Evolutionary conservation across 2,329 filamentous ascomycete species (phyloP).

Genomic region (Alternaria atra): DNA sequence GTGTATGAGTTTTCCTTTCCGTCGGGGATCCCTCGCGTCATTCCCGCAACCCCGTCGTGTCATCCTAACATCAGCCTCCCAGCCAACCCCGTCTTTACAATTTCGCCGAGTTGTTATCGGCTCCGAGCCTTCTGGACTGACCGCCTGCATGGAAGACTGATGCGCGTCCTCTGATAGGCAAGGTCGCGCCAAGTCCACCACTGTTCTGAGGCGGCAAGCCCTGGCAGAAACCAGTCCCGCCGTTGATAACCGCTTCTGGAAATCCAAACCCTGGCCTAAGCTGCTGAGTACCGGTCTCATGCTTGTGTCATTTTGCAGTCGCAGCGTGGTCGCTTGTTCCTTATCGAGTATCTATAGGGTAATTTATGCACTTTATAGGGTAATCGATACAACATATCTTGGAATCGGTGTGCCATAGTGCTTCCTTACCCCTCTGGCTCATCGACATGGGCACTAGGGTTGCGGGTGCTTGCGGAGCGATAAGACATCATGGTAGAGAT

Average conservation of each 20-base stretch:
- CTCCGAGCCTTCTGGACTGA: conserved; percentile 22
- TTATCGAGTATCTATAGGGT: conserved; percentile 48
- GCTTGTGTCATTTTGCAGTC: conserved; percentile 39
- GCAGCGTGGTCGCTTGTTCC: conserved; percentile 27
- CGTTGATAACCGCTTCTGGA: conserved; percentile 45
- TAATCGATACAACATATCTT: conserved; percentile 41
- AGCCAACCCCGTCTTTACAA: conserved; percentile 13
- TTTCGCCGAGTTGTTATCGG: conserved; percentile 31
- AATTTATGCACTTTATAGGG: conserved; percentile 46
- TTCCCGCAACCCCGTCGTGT: conserved; percentile 28
- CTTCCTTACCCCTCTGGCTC: conserved; percentile 22
- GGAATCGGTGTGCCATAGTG: conserved; percentile 16
- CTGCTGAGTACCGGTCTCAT: conserved; percentile 27
- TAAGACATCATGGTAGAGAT: conserved; percentile 28
- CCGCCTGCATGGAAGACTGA: conserved; percentile 25
- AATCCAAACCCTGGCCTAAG: conserved; percentile 36
- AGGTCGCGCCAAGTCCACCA: conserved; percentile 17
- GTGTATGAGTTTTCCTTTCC: conserved; percentile 23
- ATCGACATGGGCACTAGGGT: conserved; percentile 21
- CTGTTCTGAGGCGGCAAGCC: conserved; percentile 23
- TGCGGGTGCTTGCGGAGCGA: conserved; percentile 36
- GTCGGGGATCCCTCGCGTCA: conserved; percentile 25
- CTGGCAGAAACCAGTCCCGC: conserved; percentile 36
- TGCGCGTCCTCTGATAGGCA: conserved; percentile 27
- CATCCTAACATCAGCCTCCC: conserved; percentile 15